Base-by-base conservation (phyloP, 2,329 filamentous ascomycete species). In the Pyrenophora graminea region DNA sequence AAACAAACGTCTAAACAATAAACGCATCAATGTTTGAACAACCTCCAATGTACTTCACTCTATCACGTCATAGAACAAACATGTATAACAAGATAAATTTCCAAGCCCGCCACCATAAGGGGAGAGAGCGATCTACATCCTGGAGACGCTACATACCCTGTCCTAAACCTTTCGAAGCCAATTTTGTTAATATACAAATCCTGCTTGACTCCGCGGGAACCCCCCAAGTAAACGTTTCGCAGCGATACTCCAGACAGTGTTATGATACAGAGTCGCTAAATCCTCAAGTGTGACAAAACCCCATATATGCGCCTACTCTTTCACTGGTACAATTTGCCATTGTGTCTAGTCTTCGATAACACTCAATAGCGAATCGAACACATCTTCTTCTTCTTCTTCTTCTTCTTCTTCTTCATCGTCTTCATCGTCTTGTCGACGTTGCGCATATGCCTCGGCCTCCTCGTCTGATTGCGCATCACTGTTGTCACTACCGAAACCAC, bases 401-500 rank as follows among this genome's bases (percentile, higher is more conserved):
- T 59, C 49, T 27, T 42, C 48, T 3, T 55, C 58, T 3, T 58
- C 55, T 9, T 61, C 57, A 13, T 59, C 55, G 6, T 59, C 49
- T 27, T 42, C 48, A 3, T 55, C 42, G 7, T 56, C 49, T 13
- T 53, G 44, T 25, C 39, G 45, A 9, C 39, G 49, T 21, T 59
- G 51, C 12, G 53, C 52, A 31, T 52, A 37, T 10, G 51, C 47
- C 3, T 33, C 56, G 4, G 48, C 48, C 3, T 56, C 56, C 2
- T 56, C 50, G 7, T 51, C 55, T 4, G 53, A 61, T 13, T 51
- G 46, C 18, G 27, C 54, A 19, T 57, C 50, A 17, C 44, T 55
- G 6, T 62, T 61, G 7, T 71, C 68, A 10, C 58, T 61, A 1
- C 55, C 70, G 45, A 71, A 70, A 1, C 59, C 63, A 34, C 67